Conservation (phyloP, 1,284 basidiomycete species). For the Ustilago cynodontis region DNA sequence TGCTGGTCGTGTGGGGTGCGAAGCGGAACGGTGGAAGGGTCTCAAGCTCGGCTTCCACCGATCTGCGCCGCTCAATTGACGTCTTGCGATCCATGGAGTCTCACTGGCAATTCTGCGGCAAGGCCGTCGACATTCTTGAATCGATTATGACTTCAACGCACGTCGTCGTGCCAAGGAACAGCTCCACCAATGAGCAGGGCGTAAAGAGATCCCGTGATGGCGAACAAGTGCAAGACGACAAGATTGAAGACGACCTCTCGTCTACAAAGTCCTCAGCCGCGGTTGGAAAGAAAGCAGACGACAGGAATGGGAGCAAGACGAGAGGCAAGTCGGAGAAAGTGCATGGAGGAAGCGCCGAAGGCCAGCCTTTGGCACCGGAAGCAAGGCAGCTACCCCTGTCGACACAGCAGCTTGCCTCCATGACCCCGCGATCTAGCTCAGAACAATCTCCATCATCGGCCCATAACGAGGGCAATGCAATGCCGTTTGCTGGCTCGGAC, state of each 20-base stretch:
- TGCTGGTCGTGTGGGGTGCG: constrained; percentile 59
- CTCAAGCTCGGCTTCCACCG: constrained; percentile 52
- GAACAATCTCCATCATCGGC: constrained; percentile 37
- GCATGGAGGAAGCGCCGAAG: constrained; percentile 10
- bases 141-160: constrained; percentile 49
- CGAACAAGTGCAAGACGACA: constrained; percentile 14
- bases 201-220: constrained; percentile 38
- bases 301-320: neutral
- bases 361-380: constrained; percentile 25
- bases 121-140: constrained; percentile 47
- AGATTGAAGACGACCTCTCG: constrained; percentile 6
- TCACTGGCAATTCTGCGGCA: constrained; percentile 55
- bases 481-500: neutral
- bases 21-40: constrained; percentile 51
- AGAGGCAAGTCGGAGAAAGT: constrained; percentile 11
- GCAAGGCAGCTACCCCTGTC: constrained; percentile 46
- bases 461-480: neutral
- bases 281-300: neutral
- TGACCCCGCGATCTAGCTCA: constrained; percentile 25
- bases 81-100: constrained; percentile 51
- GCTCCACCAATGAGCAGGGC: constrained; percentile 33
- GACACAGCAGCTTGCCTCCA: constrained; percentile 43
- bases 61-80: constrained; percentile 57
- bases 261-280: neutral
- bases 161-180: constrained; percentile 24